phyloP scores from a whole-genome alignment of 2,329 filamentous ascomycete species.

The Didymella keratinophila region DNA sequence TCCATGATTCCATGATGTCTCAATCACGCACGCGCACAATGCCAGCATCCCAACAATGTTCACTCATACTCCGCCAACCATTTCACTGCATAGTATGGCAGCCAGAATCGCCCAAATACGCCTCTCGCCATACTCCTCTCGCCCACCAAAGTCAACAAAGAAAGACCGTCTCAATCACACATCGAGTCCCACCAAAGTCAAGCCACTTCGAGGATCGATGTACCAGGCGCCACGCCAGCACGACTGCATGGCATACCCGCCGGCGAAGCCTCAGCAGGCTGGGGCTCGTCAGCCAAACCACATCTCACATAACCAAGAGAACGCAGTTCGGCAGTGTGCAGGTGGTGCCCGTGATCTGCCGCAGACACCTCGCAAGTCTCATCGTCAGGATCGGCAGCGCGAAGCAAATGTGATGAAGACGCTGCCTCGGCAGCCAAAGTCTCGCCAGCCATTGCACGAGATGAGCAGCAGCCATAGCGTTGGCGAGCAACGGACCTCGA shows the following conservation, averaged over 20 bases:
- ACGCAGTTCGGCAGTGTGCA: constrained; percentile 12
- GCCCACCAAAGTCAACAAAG: not conserved
- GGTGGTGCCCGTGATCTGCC: constrained; percentile 13
- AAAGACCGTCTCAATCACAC: constrained; percentile 1
- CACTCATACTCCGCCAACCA: constrained; percentile 8
- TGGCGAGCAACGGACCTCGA: not conserved
- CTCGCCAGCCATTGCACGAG: not conserved
- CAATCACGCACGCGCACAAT: constrained; percentile 8
- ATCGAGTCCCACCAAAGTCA: constrained; percentile 4
- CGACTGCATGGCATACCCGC: constrained; percentile 6
- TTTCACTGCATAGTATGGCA: constrained; percentile 12
- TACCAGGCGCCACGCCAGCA: not conserved
- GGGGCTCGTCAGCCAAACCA: constrained; percentile 15
- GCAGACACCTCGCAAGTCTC: constrained; percentile 15
- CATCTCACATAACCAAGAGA: constrained; percentile 5
- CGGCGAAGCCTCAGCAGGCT: constrained; percentile 15
- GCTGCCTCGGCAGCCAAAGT: not conserved
- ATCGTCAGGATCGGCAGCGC: constrained; percentile 13
- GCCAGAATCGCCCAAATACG: constrained; percentile 6
- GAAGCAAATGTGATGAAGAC: constrained; percentile 1
- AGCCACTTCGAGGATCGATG: constrained; percentile 3
- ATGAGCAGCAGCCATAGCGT: not conserved
- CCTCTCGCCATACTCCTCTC: not conserved
- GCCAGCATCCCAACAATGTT: constrained; percentile 18
- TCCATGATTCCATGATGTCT: constrained; percentile 15